Percentiles rank a stretch among this genome's conserved stretches.
phyloP scores from a whole-genome alignment of 805 yeast genomes.

The Ogataea kodamae region DNA sequence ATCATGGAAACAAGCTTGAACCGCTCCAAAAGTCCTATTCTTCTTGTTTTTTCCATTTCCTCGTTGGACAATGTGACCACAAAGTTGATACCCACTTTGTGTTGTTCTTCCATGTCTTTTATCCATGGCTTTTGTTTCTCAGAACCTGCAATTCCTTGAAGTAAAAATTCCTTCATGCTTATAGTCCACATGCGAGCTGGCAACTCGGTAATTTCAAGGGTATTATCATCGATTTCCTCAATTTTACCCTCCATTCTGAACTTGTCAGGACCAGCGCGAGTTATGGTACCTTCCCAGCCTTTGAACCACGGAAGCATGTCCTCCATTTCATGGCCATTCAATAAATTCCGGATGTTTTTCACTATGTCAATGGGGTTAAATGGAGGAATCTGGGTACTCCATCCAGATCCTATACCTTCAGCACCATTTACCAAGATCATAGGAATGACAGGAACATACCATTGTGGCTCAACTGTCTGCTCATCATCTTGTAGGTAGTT shows the following conservation, averaged over 20 bases:
- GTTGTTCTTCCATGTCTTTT: constrained; percentile 93
- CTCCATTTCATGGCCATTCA: constrained; percentile 65
- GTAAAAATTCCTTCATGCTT: constrained; percentile 78
- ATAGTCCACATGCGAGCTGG: constrained; percentile 94
- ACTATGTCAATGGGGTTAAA: constrained; percentile 86
- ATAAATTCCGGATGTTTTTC: constrained; percentile 63
- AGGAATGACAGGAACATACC: constrained; percentile 93
- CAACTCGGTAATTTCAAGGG: constrained; percentile 85
- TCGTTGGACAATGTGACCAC: constrained; percentile 68
- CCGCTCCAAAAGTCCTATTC: constrained; percentile 76
- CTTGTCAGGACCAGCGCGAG: constrained; percentile 58
- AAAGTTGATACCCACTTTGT: constrained; percentile 75
- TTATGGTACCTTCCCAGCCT: constrained; percentile 90
- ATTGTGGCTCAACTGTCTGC: constrained; percentile 88
- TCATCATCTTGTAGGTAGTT: constrained; percentile 89
- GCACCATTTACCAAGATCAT: constrained; percentile 93
- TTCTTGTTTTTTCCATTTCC: constrained; percentile 77
- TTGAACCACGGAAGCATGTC: constrained; percentile 91
- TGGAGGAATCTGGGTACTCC: constrained; percentile 92
- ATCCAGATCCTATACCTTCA: constrained; percentile 98
- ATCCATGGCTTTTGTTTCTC: constrained; percentile 82
- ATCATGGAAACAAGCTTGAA: constrained; percentile 73
- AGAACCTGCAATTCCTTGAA: constrained; percentile 68
- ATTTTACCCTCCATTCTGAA: constrained; percentile 77
- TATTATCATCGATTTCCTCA: constrained; percentile 73